Evolutionary conservation across 2,329 filamentous ascomycete species (phyloP).

Genomic region (Pestalotiopsis sp.): DNA sequence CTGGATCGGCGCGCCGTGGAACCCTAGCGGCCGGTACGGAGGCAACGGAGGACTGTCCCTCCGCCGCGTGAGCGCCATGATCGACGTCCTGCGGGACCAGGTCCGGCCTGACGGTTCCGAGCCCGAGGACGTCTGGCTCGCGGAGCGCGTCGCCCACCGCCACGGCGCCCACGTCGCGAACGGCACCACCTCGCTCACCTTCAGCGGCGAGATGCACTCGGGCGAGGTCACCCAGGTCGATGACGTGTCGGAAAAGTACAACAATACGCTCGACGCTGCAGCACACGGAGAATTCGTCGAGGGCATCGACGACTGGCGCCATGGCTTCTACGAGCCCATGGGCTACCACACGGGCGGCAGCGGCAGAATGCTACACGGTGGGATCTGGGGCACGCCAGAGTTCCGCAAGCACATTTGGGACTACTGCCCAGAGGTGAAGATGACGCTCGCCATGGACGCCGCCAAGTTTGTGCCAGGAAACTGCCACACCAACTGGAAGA

Average conservation of each 20-base stretch:
- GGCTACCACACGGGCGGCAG: constrained; percentile 59
- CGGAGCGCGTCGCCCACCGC: constrained; percentile 51
- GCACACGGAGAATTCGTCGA: constrained; percentile 35
- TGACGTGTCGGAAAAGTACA: constrained; percentile 22
- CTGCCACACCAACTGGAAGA: constrained; percentile 50
- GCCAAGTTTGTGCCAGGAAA: constrained; percentile 52
- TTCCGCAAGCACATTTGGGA: constrained; percentile 54
- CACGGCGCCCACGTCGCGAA: constrained; percentile 54
- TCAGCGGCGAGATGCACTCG: constrained; percentile 51
- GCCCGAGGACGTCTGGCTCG: constrained; percentile 60
- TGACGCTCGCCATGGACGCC: constrained; percentile 58
- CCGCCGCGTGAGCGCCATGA: constrained; percentile 53
- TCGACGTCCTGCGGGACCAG: constrained; percentile 54
- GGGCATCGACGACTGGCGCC: constrained; percentile 52
- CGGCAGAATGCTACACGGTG: constrained; percentile 45
- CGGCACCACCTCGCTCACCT: constrained; percentile 49
- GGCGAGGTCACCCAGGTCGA: constrained; percentile 34
- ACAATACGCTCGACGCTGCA: constrained; percentile 30
- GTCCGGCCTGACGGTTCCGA: constrained; percentile 44
- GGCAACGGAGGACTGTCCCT: constrained; percentile 57
- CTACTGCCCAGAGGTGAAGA: constrained; percentile 62
- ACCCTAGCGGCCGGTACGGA: constrained; percentile 42
- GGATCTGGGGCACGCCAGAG: constrained; percentile 52
- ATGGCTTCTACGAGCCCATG: constrained; percentile 60
- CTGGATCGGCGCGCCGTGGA: constrained; percentile 57